phyloP scores from a whole-genome alignment of 2,329 filamentous ascomycete species.

The Aspergillus texensis region DNA sequence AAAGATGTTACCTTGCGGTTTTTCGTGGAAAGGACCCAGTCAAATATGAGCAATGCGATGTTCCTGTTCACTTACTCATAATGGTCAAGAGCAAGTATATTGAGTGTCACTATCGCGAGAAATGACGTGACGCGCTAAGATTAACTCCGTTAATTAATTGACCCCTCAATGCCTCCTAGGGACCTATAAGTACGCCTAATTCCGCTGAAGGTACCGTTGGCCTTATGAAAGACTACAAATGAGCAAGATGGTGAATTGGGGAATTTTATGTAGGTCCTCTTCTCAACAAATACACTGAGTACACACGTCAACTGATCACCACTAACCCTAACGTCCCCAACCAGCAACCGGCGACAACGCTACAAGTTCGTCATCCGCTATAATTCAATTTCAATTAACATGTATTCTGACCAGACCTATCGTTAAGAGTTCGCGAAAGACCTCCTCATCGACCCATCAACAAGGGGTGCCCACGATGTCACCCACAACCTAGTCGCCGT shows the following conservation, averaged over 20 bases:
- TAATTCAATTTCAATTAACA: neutral
- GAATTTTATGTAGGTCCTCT: neutral
- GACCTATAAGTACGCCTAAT: neutral
- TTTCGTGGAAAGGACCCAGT: no score
- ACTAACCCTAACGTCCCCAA: neutral
- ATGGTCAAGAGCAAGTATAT: no score
- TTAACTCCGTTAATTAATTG: neutral
- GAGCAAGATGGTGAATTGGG: neutral
- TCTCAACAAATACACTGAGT: no score
- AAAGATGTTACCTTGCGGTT: no score
- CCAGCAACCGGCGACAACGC: neutral
- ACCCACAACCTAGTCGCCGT: conserved; percentile 5
- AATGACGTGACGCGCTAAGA: neutral
- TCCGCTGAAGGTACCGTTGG: neutral
- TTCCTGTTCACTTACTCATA: no score
- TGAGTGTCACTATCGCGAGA: neutral
- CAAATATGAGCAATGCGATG: no score
- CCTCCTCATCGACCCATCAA: conserved; percentile 6
- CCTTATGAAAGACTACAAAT: neutral
- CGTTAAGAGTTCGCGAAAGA: conserved; percentile 1
- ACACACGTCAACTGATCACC: neutral
- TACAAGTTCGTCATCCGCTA: neutral
- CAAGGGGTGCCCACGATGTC: neutral
- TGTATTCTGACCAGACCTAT: neutral
- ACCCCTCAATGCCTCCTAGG: neutral